A percentile compares a stretch with the other conserved stretches of the same genome.
phyloP scores from a whole-genome alignment of 2,329 filamentous ascomycete genomes.

The Clathrospora elynae region DNA sequence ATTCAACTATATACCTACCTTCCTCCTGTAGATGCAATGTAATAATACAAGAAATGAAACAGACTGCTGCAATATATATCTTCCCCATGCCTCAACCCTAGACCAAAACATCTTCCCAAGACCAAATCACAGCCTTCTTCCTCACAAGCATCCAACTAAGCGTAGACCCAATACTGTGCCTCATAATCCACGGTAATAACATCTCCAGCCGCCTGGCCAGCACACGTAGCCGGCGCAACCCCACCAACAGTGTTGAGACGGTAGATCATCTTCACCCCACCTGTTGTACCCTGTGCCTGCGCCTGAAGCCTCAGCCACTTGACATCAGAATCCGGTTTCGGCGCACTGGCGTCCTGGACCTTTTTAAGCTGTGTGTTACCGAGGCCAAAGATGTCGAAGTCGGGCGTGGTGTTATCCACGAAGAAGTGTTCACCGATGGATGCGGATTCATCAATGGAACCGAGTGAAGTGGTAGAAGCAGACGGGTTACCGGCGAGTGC shows the following conservation, averaged over 20 bases:
- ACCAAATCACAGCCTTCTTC: background rate
- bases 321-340: constrained; percentile 64
- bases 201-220: constrained; percentile 48
- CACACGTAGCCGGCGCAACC: constrained; percentile 72
- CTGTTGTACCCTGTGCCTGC: constrained; percentile 36
- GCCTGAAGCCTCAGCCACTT: constrained; percentile 76
- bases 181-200: constrained; percentile 79
- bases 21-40: too few relatives aligned
- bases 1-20: too few relatives aligned
- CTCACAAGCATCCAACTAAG: constrained; percentile 6
- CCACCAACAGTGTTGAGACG: constrained; percentile 83
- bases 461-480: constrained; percentile 33
- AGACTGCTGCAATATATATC: too few relatives aligned
- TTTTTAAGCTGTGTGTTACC: constrained; percentile 72
- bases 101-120: too few relatives aligned
- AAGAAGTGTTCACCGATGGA: constrained; percentile 79
- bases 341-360: constrained; percentile 66
- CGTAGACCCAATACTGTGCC: constrained; percentile 74
- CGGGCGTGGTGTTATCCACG: constrained; percentile 69
- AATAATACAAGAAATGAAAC: too few relatives aligned
- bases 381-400: constrained; percentile 75
- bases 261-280: constrained; percentile 72
- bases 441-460: constrained; percentile 27
- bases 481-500: constrained; percentile 21
- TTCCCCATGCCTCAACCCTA: too few relatives aligned